Evolutionary conservation across 305 asterid genomes (phyloP), one percentile per base, ranked within the genome.

Genomic region (Fraxinus sp.): DNA sequence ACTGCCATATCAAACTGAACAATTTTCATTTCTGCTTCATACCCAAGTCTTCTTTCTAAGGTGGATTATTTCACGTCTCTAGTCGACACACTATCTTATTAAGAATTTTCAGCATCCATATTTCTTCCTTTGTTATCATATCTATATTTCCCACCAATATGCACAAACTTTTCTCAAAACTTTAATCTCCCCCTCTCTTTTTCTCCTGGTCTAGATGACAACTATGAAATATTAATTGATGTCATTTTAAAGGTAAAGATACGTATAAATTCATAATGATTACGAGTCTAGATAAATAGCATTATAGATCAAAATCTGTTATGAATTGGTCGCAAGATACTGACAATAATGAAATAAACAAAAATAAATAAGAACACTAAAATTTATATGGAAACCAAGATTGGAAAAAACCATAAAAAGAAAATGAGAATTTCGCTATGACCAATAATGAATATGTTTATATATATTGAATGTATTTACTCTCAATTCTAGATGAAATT

Each of bases 1-100:
- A 83, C 89, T 87, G 82, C 70, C 78, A 37, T 80, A 72, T 75
- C 84, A 84, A 66, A 68, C 46, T 78, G 75, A 7, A 52, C 30
- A 22, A 57, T 36, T 22, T 32, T 78, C 39, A 44, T 62, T 30
- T 24, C 82, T 79, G 79, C 88, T 85, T 85, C 59, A 66, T 83
- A 66, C 76, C 7, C 73, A 87, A 78, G 87, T 79, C 77, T 49
- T 46, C 36, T 16, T 66, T 26, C 10, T 7, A 33, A 64, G 4
- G 13, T 78, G 78, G 80, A 76, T 81, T 62, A 33, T 72, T 59
- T 59, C 26, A 59, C 70, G 68, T 55, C 24, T 55, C 26, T 62
- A 7, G 28, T 30, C 13, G 4, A 22, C 32, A 57, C 22, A 20
- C 24, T 20, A 24, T 26, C 37, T 24, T 24, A 8, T 20, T 1